Evolutionary conservation across 495 filamentous ascomycete genomes (phyloP).

Genomic region (Pyrenopolyporus hunteri): DNA sequence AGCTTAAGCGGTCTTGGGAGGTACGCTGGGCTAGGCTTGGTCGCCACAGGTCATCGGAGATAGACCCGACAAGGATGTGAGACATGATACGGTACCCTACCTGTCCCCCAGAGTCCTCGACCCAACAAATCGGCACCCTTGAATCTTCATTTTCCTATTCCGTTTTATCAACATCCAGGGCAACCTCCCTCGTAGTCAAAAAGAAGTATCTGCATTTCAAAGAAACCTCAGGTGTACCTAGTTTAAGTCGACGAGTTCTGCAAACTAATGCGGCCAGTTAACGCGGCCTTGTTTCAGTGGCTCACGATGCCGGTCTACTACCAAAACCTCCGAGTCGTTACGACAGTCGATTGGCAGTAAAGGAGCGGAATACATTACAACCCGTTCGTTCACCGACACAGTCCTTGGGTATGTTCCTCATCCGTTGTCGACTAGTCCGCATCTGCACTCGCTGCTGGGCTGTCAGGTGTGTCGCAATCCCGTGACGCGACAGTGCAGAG

Average conservation of each 20-base stretch:
- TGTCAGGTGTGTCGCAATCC: neutral
- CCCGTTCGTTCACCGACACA: conserved; percentile 23
- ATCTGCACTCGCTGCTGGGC: too few species aligned
- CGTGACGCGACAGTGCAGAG: conserved; percentile 12
- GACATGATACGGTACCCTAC: too few species aligned
- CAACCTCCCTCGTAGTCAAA: too few species aligned
- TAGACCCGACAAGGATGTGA: neutral
- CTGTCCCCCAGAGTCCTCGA: neutral
- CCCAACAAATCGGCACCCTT: neutral
- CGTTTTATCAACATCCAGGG: neutral
- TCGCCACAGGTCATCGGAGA: neutral
- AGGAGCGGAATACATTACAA: conserved; percentile 4
- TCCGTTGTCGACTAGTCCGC: too few species aligned
- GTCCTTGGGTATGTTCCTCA: too few species aligned
- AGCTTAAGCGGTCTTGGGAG: too few species aligned
- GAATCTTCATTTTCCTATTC: neutral
- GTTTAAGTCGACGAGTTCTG: neutral
- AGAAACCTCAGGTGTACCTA: too few species aligned
- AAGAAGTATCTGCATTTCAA: too few species aligned
- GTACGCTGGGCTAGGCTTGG: too few species aligned
- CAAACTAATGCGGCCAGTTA: too few species aligned
- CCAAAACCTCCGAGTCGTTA: conserved; percentile 4
- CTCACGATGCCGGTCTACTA: too few species aligned
- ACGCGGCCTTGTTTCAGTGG: neutral
- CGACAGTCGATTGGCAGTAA: neutral